These are phyloP conservation scores for Nicotiana attenuata DNA, from an alignment of 257 asterid species.

Conservation along the genomic window DNA sequence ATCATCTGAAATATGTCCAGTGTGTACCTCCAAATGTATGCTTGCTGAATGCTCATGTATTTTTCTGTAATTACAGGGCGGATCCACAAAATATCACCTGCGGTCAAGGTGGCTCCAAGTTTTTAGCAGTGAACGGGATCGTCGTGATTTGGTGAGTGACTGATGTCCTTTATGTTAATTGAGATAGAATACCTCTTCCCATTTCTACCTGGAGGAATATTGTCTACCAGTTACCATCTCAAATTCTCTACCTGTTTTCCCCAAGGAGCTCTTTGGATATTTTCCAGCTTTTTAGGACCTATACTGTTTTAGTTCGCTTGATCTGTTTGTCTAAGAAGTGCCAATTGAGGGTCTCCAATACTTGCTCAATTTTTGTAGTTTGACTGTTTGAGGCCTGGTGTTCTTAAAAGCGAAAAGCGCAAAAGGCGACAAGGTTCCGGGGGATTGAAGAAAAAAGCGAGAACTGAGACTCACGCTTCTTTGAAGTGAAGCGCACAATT, in stretches of 20 bases:
- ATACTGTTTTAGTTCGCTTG: not conserved
- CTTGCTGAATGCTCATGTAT: not conserved
- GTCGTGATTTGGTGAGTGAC: slow-evolving; percentile 96
- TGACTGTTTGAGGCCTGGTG: not conserved
- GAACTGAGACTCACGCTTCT: too few relatives aligned
- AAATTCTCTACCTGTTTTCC: not conserved
- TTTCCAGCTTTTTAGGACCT: not conserved
- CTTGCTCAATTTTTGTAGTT: not conserved
- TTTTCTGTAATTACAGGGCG: slow-evolving; percentile 56
- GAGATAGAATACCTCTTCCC: not conserved
- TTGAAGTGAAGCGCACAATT: too few relatives aligned
- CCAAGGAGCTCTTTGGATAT: not conserved
- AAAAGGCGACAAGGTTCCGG: too few relatives aligned
- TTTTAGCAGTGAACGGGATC: slow-evolving; percentile 92
- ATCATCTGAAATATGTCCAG: not conserved
- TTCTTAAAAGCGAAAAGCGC: too few relatives aligned
- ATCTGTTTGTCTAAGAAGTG: not conserved
- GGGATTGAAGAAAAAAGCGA: too few relatives aligned
- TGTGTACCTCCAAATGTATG: not conserved
- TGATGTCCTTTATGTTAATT: not conserved
- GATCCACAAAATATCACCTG: slow-evolving; percentile 91
- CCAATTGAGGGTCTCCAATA: not conserved
- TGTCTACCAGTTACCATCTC: not conserved
- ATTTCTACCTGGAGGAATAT: not conserved
- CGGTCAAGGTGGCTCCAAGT: slow-evolving; percentile 91